Base-by-base conservation (phyloP, 2,329 filamentous ascomycete species). In the Fusarium chuoi region DNA sequence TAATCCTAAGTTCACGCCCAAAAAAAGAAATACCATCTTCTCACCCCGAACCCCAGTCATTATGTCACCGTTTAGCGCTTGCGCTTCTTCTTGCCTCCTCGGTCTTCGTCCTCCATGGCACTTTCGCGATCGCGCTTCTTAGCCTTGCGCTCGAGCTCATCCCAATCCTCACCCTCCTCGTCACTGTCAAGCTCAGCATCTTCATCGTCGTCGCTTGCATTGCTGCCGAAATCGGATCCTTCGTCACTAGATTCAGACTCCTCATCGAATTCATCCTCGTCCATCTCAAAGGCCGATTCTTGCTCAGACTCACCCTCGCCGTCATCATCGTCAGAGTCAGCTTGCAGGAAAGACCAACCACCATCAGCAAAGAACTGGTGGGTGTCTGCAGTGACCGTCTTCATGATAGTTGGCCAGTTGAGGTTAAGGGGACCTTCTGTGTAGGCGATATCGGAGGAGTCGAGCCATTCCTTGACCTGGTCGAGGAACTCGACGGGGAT, bases 381-480 rank as follows among this genome's bases (percentile, higher is more conserved):
- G 5, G 96, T 94, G 81, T 99, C 95, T 41, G 93, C 92, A 26
- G 93, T 96, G 33, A 99, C 95, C 0, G 96, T 99, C 88, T 99
- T 99, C 95, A 99, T 99, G 81, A 99, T 99, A 22, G 95, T 98
- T 17, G 94, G 93, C 96, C 96, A 99, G 87, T 98, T 98, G 65
- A 99, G 88, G 85, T 99, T 99, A 76, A 99, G 90, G 3, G 96
- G 96, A 65, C 96, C 96, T 83, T 99, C 97, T 18, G 91, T 93
- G 86, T 92, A 98, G 24, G 96, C 92, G 79, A 99, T 97, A 80
- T 99, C 96, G 54, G 96, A 95, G 3, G 93, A 95, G 83, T 99
- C 96, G 15, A 99, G 89, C 92, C 96, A 99, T 80, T 99, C 97
- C 84, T 98, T 98, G 75, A 99, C 96, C 61, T 94, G 92, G 77